These are phyloP conservation scores for Agaricus blazei DNA, from an alignment of 768 basidiomycete species.

Conservation along the genomic window DNA sequence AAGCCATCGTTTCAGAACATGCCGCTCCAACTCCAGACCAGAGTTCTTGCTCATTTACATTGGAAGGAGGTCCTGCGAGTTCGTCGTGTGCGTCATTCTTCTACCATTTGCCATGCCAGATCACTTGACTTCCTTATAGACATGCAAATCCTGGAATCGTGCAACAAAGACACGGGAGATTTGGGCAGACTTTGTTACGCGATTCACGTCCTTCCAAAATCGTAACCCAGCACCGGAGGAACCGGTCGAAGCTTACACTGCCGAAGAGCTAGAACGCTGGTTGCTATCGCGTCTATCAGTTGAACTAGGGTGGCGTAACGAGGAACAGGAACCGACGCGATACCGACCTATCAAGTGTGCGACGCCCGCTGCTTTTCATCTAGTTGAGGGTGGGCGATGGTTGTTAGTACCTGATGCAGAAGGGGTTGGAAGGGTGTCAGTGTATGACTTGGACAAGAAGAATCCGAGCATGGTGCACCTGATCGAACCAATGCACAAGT, in stretches of 20 bases:
- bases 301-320: conserved; percentile 9
- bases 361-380: conserved; percentile 4
- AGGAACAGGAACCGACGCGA: conserved; percentile 7
- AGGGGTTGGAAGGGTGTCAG: conserved; percentile 9
- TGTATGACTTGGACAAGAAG: conserved; percentile 7
- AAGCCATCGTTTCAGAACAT: conserved; percentile 8
- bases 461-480: background rate
- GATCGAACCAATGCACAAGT: conserved; percentile 8
- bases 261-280: conserved; percentile 9
- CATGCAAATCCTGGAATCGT: conserved; percentile 11
- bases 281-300: conserved; percentile 7
- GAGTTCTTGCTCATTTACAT: conserved; percentile 7
- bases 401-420: conserved; percentile 9
- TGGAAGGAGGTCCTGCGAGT: conserved; percentile 10
- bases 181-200: conserved; percentile 7
- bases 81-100: conserved; percentile 4
- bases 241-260: conserved; percentile 6
- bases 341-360: conserved; percentile 7
- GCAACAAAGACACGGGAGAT: conserved; percentile 7
- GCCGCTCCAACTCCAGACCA: conserved; percentile 5
- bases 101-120: background rate
- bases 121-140: background rate
- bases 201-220: conserved; percentile 4
- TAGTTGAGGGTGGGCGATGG: conserved; percentile 10
- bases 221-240: conserved; percentile 5